Conservation (phyloP, 208 protist genomes). For the Trypanosoma vivax region DNA sequence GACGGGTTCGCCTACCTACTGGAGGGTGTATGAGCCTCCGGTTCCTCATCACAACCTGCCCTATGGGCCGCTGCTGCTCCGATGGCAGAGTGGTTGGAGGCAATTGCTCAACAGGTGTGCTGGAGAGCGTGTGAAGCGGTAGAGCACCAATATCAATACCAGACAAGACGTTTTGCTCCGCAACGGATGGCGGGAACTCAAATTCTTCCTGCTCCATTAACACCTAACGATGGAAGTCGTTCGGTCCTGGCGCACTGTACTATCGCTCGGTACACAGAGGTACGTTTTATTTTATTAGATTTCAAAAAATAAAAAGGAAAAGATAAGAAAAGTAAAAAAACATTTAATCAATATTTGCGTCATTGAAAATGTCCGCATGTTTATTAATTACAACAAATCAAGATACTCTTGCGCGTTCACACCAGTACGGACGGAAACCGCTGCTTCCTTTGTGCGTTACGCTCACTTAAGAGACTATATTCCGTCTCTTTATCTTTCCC, state of each 20-base stretch:
- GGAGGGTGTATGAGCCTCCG: background rate
- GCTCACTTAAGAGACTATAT: no score
- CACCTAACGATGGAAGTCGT: no score
- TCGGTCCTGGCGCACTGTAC: background rate
- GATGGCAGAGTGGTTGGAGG: conserved; percentile 54
- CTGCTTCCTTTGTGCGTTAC: no score
- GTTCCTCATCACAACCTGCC: conserved; percentile 40
- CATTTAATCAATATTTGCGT: conserved; percentile 10
- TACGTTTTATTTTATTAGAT: background rate
- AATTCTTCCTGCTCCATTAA: conserved; percentile 64
- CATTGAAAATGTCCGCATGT: no score
- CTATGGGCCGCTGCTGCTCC: conserved; percentile 45
- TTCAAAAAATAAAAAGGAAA: conserved; percentile 1
- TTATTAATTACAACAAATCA: conserved; percentile 8
- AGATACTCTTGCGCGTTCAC: background rate
- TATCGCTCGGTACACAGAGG: background rate
- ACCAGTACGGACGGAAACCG: background rate
- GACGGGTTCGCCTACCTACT: background rate
- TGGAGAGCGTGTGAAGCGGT: conserved; percentile 39
- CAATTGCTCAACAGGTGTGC: conserved; percentile 64
- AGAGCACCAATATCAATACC: conserved; percentile 13
- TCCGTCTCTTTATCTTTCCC: no score
- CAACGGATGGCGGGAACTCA: conserved; percentile 70
- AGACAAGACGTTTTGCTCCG: conserved; percentile 21
- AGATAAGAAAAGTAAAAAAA: background rate